phyloP scores from a whole-genome alignment of 176 grass and related monocot genomes.

The maize (Zea mays) region Zm-B73-REFERENCE-NAM-5.0 NC_050104.1:68212501-68213000 shows the following conservation, averaged over 20 bases:
- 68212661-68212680: not conserved
- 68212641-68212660: not conserved
- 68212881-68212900: not conserved
- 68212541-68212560: not conserved
- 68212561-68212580: conserved; percentile 25
- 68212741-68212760: not conserved
- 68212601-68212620: not conserved
- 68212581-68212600: conserved; percentile 16
- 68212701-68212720: conserved; percentile 28
- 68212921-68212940: conserved; percentile 3
- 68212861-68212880: not conserved
- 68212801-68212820: not conserved
- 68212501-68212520: conserved; percentile 38
- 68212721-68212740: conserved; percentile 18
- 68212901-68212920: not conserved
- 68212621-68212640: not conserved
- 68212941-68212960: conserved; percentile 22
- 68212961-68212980: not conserved
- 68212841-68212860: not conserved
- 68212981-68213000: not conserved
- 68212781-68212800: not conserved
- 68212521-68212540: conserved; percentile 4
- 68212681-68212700: not conserved
- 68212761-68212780: not conserved
- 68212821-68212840: not conserved